phyloP scores from a whole-genome alignment of 805 yeast genomes.

The Spathaspora boniae region DNA sequence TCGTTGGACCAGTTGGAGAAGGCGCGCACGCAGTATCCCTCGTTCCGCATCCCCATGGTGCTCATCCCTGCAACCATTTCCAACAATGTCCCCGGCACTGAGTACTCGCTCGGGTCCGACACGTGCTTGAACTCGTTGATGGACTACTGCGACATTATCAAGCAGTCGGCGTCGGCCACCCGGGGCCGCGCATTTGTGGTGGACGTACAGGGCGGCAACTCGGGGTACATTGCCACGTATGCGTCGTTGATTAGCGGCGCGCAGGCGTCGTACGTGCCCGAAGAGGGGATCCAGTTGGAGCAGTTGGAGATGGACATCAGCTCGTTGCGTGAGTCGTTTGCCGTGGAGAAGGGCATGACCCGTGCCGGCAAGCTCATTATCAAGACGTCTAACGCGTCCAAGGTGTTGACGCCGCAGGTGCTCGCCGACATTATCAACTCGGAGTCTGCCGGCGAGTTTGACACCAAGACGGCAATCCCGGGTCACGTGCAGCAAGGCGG shows the following conservation, averaged over 20 bases:
- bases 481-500: slow-evolving; percentile 99
- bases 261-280: slow-evolving; percentile 87
- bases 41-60: slow-evolving; percentile 91
- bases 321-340: slow-evolving; percentile 63
- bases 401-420: slow-evolving; percentile 75
- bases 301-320: slow-evolving; percentile 75
- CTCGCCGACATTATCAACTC: slow-evolving; percentile 81
- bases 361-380: slow-evolving; percentile 83
- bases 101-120: slow-evolving; percentile 91
- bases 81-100: slow-evolving; percentile 98
- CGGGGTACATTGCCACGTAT: slow-evolving; percentile 88
- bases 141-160: slow-evolving; percentile 90
- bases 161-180: slow-evolving; percentile 92
- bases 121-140: slow-evolving; percentile 91
- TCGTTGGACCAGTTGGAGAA: slow-evolving; percentile 77
- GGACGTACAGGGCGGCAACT: slow-evolving; percentile 97
- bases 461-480: slow-evolving; percentile 92
- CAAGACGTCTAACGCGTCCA: slow-evolving; percentile 79
- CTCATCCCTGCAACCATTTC: slow-evolving; percentile 94
- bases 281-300: slow-evolving; percentile 64
- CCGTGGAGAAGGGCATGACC: slow-evolving; percentile 70
- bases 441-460: slow-evolving; percentile 74
- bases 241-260: slow-evolving; percentile 89
- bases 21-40: slow-evolving; percentile 77
- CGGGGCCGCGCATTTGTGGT: slow-evolving; percentile 93